Evolutionary conservation across 164 flowering plant genomes (phyloP).

Genomic region (Malania oleifera): DNA sequence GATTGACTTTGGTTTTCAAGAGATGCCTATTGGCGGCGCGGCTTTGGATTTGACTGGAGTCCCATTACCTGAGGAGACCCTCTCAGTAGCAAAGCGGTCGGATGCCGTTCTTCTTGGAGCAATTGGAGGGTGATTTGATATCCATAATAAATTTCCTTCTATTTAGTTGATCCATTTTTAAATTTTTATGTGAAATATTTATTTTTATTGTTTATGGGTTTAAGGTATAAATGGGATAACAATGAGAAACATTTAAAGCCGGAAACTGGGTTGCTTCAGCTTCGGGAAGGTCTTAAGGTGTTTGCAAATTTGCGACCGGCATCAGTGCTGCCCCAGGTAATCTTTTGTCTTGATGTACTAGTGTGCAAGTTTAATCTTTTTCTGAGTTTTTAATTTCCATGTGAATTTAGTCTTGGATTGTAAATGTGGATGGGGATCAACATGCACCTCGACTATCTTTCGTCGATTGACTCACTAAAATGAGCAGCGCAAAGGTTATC

Average conservation of each 20-base stretch:
- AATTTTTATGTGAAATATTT: background rate
- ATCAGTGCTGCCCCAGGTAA: slow-evolving; percentile 85
- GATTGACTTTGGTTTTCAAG: slow-evolving; percentile 51
- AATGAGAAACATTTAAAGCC: slow-evolving; percentile 88
- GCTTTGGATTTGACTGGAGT: too few species aligned
- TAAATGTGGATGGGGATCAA: too few species aligned
- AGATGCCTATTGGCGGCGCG: slow-evolving; percentile 1
- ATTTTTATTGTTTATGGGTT: slow-evolving; percentile 3
- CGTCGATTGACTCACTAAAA: too few species aligned
- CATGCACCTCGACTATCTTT: too few species aligned
- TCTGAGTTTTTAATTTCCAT: too few species aligned
- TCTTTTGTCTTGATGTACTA: background rate
- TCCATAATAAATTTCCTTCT: background rate
- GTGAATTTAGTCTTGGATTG: too few species aligned
- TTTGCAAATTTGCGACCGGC: slow-evolving; percentile 98
- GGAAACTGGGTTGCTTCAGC: slow-evolving; percentile 95
- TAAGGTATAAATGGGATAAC: slow-evolving; percentile 94
- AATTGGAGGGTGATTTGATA: slow-evolving; percentile 74
- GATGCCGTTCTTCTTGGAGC: slow-evolving; percentile 98
- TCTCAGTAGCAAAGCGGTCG: slow-evolving; percentile 62
- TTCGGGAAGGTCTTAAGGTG: slow-evolving; percentile 81
- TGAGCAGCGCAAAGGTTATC: too few species aligned
- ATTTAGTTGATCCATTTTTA: background rate
- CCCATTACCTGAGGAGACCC: too few species aligned
- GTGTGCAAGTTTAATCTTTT: too few species aligned